Conservation (phyloP, 257 asterid species). For the Handroanthus guayacan region DNA sequence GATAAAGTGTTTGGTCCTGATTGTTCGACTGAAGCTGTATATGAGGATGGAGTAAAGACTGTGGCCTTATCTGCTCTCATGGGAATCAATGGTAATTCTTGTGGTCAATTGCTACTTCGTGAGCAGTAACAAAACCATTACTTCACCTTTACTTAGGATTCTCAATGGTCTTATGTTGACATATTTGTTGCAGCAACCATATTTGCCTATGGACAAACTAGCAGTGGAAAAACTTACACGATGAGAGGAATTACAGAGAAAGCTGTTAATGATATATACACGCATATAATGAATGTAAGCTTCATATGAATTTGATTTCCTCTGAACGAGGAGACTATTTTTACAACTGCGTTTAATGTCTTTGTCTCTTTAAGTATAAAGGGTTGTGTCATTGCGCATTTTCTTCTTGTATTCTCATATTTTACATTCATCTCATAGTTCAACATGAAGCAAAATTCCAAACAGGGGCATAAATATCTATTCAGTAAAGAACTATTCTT, state of each 20-base stretch:
- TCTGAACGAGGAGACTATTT: background rate
- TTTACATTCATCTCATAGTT: slow-evolving; percentile 8
- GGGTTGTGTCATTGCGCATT: background rate
- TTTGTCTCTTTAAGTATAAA: slow-evolving; percentile 1
- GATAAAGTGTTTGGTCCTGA: slow-evolving; percentile 92
- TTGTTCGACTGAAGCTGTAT: slow-evolving; percentile 72
- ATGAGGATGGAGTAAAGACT: slow-evolving; percentile 89
- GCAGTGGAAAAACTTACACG: slow-evolving; percentile 97
- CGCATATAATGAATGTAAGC: slow-evolving; percentile 86
- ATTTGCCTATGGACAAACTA: slow-evolving; percentile 97
- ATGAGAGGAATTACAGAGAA: slow-evolving; percentile 95
- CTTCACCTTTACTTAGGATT: background rate
- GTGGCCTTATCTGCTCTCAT: slow-evolving; percentile 94
- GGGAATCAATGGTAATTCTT: slow-evolving; percentile 85
- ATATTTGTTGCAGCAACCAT: slow-evolving; percentile 78
- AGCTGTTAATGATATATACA: slow-evolving; percentile 88
- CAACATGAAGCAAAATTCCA: background rate
- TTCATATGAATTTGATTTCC: slow-evolving; percentile 8
- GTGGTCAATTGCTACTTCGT: background rate
- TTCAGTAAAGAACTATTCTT: slow-evolving; percentile 8
- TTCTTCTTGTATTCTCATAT: background rate
- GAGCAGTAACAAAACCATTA: background rate
- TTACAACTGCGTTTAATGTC: background rate
- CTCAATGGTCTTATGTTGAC: slow-evolving; percentile 19
- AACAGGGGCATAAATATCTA: background rate